Conservation (phyloP, 176 grass and related monocot species). For the Thinopyrum elongatum region DNA sequence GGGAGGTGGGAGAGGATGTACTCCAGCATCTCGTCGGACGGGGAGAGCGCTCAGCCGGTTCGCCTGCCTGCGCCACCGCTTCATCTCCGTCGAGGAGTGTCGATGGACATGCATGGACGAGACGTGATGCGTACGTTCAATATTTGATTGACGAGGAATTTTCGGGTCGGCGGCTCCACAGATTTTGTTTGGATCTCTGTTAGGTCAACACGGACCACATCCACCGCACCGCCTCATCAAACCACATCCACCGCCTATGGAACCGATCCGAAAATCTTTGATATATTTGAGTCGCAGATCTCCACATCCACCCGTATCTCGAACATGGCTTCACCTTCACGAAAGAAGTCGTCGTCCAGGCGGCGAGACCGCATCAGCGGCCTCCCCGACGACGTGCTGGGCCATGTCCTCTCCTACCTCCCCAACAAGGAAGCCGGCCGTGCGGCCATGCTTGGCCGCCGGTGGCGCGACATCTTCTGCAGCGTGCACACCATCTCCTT, state of each 20-base stretch:
- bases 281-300: background rate
- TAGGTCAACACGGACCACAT: too few species aligned
- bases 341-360: background rate
- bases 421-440: too few species aligned
- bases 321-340: background rate
- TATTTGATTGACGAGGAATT: background rate
- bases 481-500: too few species aligned
- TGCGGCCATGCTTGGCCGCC: too few species aligned
- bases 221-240: too few species aligned
- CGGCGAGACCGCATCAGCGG: too few species aligned
- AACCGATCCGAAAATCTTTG: background rate
- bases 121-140: background rate
- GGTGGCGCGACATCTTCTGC: too few species aligned
- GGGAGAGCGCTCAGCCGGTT: conserved; percentile 11
- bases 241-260: background rate
- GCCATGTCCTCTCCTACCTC: too few species aligned
- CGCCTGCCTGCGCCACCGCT: background rate
- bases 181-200: background rate
- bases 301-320: too few species aligned
- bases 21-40: background rate
- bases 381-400: too few species aligned
- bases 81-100: background rate
- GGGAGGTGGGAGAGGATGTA: background rate
- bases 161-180: background rate
- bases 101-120: background rate